Percentiles rank a stretch among this genome's conserved stretches.
Evolutionary conservation across 305 asterid species (phyloP).

Genomic region (Fraxinus latifolia): DNA sequence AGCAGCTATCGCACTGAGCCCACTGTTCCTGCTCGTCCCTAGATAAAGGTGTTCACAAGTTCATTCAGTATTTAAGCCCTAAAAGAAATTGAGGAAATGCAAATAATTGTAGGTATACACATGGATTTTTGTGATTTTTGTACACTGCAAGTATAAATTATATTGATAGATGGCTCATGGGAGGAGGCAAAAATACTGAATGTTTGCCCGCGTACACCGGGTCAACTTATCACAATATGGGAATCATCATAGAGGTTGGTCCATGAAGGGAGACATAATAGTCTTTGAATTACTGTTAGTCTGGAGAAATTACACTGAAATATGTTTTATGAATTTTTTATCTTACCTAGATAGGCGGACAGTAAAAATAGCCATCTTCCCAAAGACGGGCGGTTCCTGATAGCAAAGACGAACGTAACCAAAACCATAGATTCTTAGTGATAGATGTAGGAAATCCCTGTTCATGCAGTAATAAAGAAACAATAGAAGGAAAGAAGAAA

Average conservation of each 20-base stretch:
- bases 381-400: conserved; percentile 91
- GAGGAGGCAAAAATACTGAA: not conserved
- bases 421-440: conserved; percentile 21
- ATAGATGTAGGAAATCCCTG: not conserved
- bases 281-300: not conserved
- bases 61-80: conserved; percentile 9
- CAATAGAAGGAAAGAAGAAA: not conserved
- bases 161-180: not conserved
- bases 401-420: conserved; percentile 24
- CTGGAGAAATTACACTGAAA: not conserved
- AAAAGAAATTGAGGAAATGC: not conserved
- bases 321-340: not conserved
- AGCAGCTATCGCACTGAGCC: conserved; percentile 86
- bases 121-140: not conserved
- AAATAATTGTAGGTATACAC: not conserved
- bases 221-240: not conserved
- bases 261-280: not conserved
- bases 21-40: conserved; percentile 83
- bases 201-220: not conserved
- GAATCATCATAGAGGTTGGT: not conserved
- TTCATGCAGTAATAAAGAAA: not conserved
- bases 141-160: not conserved
- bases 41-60: conserved; percentile 18
- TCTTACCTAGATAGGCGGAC: conserved; percentile 79
- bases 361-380: conserved; percentile 68